A percentile compares a stretch with the other conserved stretches of the same genome.
Evolutionary conservation across 352 stramenopile genomes (phyloP).

Genomic region (Phytopythium boreale): DNA sequence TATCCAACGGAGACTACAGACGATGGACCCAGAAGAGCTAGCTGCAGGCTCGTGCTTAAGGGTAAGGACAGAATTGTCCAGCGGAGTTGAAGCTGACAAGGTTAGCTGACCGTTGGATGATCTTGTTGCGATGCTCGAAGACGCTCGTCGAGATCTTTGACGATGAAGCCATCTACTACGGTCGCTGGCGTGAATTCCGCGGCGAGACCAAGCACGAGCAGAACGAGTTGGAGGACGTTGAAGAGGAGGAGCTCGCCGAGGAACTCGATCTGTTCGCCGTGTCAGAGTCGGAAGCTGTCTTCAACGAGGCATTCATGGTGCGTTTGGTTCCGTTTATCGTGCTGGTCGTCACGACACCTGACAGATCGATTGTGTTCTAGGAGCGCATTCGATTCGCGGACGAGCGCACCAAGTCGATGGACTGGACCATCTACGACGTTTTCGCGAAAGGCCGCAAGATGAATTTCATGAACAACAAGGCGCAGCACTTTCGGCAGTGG

Average conservation of each 20-base stretch:
- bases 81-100: background rate
- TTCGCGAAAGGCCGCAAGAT: slow-evolving; percentile 76
- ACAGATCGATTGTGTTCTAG: slow-evolving; percentile 11
- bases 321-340: background rate
- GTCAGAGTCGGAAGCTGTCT: slow-evolving; percentile 70
- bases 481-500: slow-evolving; percentile 66
- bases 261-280: slow-evolving; percentile 84
- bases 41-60: slow-evolving; percentile 43
- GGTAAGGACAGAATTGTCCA: slow-evolving; percentile 15
- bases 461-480: slow-evolving; percentile 84
- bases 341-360: background rate
- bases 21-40: slow-evolving; percentile 44
- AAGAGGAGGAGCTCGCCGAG: slow-evolving; percentile 79
- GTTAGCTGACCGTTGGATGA: background rate
- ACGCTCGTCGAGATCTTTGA: slow-evolving; percentile 72
- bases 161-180: slow-evolving; percentile 80
- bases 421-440: slow-evolving; percentile 78
- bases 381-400: slow-evolving; percentile 85
- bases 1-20: slow-evolving; percentile 32
- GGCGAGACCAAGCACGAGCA: slow-evolving; percentile 76
- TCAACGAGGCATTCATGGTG: slow-evolving; percentile 73
- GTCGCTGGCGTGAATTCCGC: slow-evolving; percentile 81
- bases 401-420: slow-evolving; percentile 78
- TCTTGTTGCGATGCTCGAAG: slow-evolving; percentile 20
- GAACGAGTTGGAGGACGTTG: slow-evolving; percentile 73